These are phyloP conservation scores for Ceratobasidium sp. DNA, from an alignment of 1,284 basidiomycete species.

Conservation along the genomic window DNA sequence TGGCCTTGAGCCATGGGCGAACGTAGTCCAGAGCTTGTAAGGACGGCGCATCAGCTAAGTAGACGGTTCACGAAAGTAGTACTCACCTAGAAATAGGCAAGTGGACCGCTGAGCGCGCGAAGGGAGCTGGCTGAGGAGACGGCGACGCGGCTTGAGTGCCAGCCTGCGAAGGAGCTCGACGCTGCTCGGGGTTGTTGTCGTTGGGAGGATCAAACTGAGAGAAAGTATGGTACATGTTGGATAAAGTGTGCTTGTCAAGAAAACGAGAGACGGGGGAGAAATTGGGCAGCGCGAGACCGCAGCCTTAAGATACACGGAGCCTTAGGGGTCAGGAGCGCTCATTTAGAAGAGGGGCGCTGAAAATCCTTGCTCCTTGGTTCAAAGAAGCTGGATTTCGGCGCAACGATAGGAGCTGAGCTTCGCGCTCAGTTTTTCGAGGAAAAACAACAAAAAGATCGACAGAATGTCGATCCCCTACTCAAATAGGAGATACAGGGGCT, in stretches of 20 bases:
- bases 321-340: background rate
- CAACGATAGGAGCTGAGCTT: background rate
- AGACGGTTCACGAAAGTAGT: background rate
- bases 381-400: background rate
- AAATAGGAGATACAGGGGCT: too few species aligned
- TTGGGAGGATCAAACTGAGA: background rate
- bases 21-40: background rate
- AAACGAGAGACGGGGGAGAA: background rate
- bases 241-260: background rate
- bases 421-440: background rate
- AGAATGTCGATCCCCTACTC: background rate
- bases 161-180: background rate
- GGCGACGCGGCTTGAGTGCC: background rate
- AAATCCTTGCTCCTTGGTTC: background rate
- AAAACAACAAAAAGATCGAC: slow-evolving; percentile 2
- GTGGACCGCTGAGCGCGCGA: background rate
- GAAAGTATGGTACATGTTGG: background rate
- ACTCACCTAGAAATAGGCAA: slow-evolving; percentile 1
- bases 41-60: background rate
- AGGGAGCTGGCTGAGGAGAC: background rate
- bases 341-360: background rate
- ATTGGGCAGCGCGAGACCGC: background rate
- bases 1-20: background rate
- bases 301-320: background rate
- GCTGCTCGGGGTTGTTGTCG: too few species aligned